phyloP scores from a whole-genome alignment of 257 asterid genomes.

The Orobanche coerulescens region DNA sequence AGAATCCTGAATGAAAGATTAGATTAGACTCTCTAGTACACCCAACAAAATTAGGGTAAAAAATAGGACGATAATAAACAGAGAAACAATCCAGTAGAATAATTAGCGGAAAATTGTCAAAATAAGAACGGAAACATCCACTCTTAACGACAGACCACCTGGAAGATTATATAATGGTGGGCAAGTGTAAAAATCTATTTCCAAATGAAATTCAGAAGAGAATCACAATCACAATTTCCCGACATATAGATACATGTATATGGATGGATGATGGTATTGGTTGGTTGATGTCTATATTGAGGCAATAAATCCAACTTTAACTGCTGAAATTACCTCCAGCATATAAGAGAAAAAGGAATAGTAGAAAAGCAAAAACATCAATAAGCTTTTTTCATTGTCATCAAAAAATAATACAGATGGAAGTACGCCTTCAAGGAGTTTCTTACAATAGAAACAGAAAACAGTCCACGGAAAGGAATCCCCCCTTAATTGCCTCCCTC shows the following conservation, averaged over 20 bases:
- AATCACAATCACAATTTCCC: slow-evolving; percentile 13
- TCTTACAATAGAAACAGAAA: slow-evolving; percentile 98
- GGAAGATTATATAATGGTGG: too few relatives aligned
- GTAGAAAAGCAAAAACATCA: slow-evolving; percentile 22
- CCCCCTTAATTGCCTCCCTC: slow-evolving; percentile 64
- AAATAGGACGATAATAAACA: slow-evolving; percentile 17
- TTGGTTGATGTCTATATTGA: slow-evolving; percentile 24
- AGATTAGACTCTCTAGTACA: slow-evolving; percentile 74
- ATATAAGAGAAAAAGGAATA: slow-evolving; percentile 23
- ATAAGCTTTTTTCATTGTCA: slow-evolving; percentile 41
- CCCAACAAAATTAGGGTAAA: slow-evolving; percentile 30
- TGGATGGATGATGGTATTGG: slow-evolving; percentile 22
- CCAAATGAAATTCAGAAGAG: slow-evolving; percentile 15
- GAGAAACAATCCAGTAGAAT: slow-evolving; percentile 10
- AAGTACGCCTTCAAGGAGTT: slow-evolving; percentile 72
- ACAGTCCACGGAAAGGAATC: slow-evolving; percentile 87
- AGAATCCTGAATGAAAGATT: slow-evolving; percentile 85
- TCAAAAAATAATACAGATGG: slow-evolving; percentile 66
- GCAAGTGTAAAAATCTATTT: not conserved
- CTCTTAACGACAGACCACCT: slow-evolving; percentile 14
- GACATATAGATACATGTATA: slow-evolving; percentile 16
- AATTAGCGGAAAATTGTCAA: slow-evolving; percentile 13
- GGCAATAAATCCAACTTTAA: slow-evolving; percentile 30
- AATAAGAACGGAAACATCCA: slow-evolving; percentile 14
- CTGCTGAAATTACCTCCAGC: slow-evolving; percentile 29